Percentiles rank a stretch among this genome's conserved stretches.
Conservation (phyloP, 192 early-diverging fungal species). For the Podila horticola region DNA sequence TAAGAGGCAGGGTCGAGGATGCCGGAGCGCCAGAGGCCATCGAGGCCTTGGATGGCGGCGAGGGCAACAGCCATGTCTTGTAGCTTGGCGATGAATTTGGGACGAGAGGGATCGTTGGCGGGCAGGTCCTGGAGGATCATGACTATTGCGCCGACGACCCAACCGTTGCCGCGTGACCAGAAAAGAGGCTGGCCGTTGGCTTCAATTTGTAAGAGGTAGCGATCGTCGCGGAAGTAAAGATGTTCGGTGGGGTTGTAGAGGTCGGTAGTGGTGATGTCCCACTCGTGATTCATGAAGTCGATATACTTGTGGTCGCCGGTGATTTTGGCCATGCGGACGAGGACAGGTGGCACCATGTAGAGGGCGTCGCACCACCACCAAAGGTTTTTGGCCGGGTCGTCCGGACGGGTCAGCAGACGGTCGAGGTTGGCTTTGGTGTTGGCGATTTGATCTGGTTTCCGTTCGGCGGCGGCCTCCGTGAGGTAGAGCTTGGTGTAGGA, state of each 20-base stretch:
- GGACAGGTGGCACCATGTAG: background rate
- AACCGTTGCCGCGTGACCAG: too few relatives aligned
- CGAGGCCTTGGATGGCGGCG: too few relatives aligned
- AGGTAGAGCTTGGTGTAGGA: constrained; percentile 9
- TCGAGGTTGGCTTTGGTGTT: constrained; percentile 16
- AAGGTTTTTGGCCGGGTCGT: constrained; percentile 7
- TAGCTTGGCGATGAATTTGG: too few relatives aligned
- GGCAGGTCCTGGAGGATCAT: too few relatives aligned
- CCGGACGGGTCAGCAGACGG: constrained; percentile 10
- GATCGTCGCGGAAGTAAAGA: too few relatives aligned
- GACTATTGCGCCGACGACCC: too few relatives aligned
- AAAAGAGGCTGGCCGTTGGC: too few relatives aligned
- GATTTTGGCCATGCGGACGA: constrained; percentile 8
- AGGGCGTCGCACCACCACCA: constrained; percentile 16
- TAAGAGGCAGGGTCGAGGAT: too few relatives aligned
- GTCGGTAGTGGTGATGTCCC: background rate
- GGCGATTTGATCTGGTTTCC: constrained; percentile 10
- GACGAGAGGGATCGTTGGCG: too few relatives aligned
- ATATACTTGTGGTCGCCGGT: constrained; percentile 1
- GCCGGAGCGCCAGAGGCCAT: too few relatives aligned
- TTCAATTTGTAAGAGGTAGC: too few relatives aligned
- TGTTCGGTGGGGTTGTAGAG: background rate
- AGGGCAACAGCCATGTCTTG: too few relatives aligned
- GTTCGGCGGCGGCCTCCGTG: constrained; percentile 3
- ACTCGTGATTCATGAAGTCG: constrained; percentile 5